Percentiles rank a stretch among this genome's conserved stretches.
phyloP scores from a whole-genome alignment of 129 eudicot species.

The Flaveria brownii region DNA sequence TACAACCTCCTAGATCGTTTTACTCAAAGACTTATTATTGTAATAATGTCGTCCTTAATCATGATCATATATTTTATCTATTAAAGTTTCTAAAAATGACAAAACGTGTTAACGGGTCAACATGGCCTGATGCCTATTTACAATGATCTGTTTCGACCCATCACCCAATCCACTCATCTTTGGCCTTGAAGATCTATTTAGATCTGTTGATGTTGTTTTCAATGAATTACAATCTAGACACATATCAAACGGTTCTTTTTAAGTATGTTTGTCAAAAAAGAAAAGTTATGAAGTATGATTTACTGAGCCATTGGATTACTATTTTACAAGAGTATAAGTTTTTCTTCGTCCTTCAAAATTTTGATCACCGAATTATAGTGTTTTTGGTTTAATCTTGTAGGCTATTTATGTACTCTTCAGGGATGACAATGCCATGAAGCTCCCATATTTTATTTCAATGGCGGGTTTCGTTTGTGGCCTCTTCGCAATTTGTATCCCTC shows the following conservation, averaged over 20 bases:
- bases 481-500: conserved; percentile 84
- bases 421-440: conserved; percentile 66
- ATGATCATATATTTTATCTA: background rate
- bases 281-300: background rate
- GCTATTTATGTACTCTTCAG: conserved; percentile 69
- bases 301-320: background rate
- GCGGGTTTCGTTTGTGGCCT: conserved; percentile 78
- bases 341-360: background rate
- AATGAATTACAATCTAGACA: too few relatives aligned
- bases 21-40: background rate
- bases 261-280: too few relatives aligned
- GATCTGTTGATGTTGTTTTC: too few relatives aligned
- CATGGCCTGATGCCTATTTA: background rate
- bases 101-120: background rate
- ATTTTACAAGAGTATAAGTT: background rate
- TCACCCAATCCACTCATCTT: background rate
- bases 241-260: too few relatives aligned
- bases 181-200: too few relatives aligned
- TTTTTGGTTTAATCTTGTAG: conserved; percentile 44
- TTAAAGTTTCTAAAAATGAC: background rate
- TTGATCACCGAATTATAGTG: background rate
- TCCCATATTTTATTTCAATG: conserved; percentile 69
- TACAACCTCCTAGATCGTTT: background rate
- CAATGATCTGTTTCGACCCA: background rate
- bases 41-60: background rate